Conservation (phyloP, 2,329 filamentous ascomycete genomes). For the Cadophora gregata region DNA sequence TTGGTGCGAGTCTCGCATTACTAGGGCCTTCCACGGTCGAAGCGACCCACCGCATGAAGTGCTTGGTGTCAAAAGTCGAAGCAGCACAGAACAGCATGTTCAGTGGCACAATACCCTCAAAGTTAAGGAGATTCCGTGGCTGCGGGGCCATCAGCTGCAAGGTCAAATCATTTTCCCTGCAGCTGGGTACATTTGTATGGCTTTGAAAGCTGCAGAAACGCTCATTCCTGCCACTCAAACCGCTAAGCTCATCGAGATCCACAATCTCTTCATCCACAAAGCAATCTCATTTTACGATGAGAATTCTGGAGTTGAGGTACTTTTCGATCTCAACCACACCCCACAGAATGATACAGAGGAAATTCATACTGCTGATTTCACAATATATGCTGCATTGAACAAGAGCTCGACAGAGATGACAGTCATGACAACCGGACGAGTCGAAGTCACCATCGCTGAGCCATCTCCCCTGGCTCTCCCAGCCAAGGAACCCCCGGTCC, state of each 20-base stretch:
- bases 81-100: neutral
- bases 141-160: conserved; percentile 51
- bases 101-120: conserved; percentile 27
- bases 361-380: neutral
- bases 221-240: conserved; percentile 20
- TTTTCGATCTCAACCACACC: neutral
- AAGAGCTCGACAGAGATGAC: conserved; percentile 11
- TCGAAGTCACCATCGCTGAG: conserved; percentile 17
- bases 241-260: conserved; percentile 23
- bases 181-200: conserved; percentile 54
- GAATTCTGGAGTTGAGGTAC: neutral
- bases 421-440: conserved; percentile 13
- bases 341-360: neutral
- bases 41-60: neutral
- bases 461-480: neutral
- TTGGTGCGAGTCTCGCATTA: conserved; percentile 26
- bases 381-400: conserved; percentile 7
- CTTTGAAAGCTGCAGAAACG: conserved; percentile 50
- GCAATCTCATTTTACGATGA: conserved; percentile 27
- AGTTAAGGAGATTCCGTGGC: conserved; percentile 49
- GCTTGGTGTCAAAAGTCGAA: neutral
- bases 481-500: neutral
- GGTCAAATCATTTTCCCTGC: conserved; percentile 50
- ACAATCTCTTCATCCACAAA: conserved; percentile 23
- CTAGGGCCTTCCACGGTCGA: conserved; percentile 2